Base-by-base conservation (phyloP, 2,329 filamentous ascomycete genomes). In the Monilinia laxa region DNA sequence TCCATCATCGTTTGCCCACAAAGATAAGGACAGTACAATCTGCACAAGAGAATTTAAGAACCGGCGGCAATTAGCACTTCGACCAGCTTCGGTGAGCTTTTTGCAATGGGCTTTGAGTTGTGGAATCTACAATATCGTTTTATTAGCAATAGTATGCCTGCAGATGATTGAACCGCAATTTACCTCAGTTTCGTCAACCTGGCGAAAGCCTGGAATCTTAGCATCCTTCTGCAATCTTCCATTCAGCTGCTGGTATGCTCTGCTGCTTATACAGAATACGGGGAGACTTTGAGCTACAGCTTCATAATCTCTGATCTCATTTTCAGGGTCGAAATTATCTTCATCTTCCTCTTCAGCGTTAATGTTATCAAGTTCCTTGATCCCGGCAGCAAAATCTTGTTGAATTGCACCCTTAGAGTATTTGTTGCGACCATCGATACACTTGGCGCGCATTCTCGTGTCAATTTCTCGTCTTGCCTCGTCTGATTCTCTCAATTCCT, bases 181-280 rank as follows among this genome's bases (percentile, higher is more conserved):
- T 70, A 78, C 71, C 65, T 84, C 86, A 0, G 87, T 90, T 67
- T 89, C 82, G 2, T 84, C 79, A 0, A 78, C 52, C 4, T 77
- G 75, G 1, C 75, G 74, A 72, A 88, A 90, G 0, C 86, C 86
- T 16, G 80, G 76, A 2, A 85, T 79, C 14, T 77, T 71, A 1
- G 78, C 76, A 64, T 90, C 86, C 54, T 83, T 82, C 63, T 78
- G 74, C 11, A 88, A 73, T 4, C 84, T 80, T 1, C 83, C 85
- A 51, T 79, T 78, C n/a, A 90, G 76, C 71, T 86, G 85, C 70
- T 90, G 86, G 64, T 88, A 90, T 0, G 83, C 86, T 55, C 83
- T 79, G 57, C 83, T 85, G 67, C 84, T 87, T 20, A 90, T 84
- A 68, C 87, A 90, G 72, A 89, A 90, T 1, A 90, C 86, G 0